phyloP scores from a whole-genome alignment of 495 filamentous ascomycete species.

The Stereocaulon alpinum region DNA sequence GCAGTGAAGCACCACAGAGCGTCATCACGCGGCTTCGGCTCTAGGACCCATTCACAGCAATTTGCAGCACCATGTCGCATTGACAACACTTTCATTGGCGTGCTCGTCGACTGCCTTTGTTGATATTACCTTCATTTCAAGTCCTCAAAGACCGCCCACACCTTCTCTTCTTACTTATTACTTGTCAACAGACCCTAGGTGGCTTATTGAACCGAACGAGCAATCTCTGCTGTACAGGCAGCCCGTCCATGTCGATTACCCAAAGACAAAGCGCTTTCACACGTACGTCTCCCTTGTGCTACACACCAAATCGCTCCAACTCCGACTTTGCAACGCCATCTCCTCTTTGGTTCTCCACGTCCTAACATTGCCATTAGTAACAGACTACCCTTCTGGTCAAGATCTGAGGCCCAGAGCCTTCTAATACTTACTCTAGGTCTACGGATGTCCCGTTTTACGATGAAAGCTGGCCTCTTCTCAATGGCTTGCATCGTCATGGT shows the following conservation, averaged over 20 bases:
- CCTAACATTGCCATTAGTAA: neutral
- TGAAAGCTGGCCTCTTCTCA: slow-evolving; percentile 31
- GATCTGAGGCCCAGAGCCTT: neutral
- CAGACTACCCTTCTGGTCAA: neutral
- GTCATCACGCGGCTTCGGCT: neutral
- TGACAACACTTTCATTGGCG: neutral
- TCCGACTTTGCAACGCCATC: no score
- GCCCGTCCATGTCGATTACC: neutral
- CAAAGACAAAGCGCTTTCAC: neutral
- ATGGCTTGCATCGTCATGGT: slow-evolving; percentile 25
- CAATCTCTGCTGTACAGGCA: neutral
- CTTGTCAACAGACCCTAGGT: neutral
- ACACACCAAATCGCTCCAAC: neutral
- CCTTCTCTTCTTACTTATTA: neutral
- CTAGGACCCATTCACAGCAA: neutral
- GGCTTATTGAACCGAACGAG: neutral
- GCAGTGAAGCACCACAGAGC: neutral
- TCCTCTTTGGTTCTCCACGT: neutral
- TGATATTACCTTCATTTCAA: neutral
- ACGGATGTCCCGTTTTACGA: slow-evolving; percentile 19
- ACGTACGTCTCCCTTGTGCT: neutral
- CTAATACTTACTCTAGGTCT: slow-evolving; percentile 9
- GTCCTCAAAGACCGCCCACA: neutral
- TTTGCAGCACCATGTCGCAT: neutral
- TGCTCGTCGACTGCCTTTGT: neutral